Evolutionary conservation across 306 rosid genomes (phyloP).

Genomic region (Trifolium pratense): DNA sequence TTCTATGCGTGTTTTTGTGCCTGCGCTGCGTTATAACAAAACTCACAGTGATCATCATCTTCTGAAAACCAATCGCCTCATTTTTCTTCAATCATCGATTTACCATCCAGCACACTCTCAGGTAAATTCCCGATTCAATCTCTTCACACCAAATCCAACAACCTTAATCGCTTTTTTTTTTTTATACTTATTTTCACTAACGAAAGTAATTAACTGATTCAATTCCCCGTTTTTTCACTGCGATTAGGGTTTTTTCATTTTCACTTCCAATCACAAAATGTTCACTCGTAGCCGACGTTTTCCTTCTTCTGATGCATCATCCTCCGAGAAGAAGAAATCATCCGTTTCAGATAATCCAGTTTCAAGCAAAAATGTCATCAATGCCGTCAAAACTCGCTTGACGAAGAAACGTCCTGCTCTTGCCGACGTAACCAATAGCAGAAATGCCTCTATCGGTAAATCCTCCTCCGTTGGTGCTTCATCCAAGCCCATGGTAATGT

Average conservation of each 20-base stretch:
- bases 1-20: neutral
- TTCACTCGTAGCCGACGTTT: slow-evolving; percentile 41
- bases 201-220: slow-evolving; percentile 18
- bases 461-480: slow-evolving; percentile 23
- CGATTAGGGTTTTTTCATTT: slow-evolving; percentile 37
- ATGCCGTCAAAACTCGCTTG: slow-evolving; percentile 41
- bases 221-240: slow-evolving; percentile 36
- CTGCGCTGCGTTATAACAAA: neutral
- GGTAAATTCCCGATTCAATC: neutral
- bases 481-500: slow-evolving; percentile 54
- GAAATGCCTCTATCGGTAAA: slow-evolving; percentile 38
- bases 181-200: neutral
- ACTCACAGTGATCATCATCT: neutral
- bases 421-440: slow-evolving; percentile 52
- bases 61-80: slow-evolving; percentile 33
- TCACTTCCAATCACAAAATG: slow-evolving; percentile 35
- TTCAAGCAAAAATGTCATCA: slow-evolving; percentile 38
- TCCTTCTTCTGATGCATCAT: slow-evolving; percentile 32
- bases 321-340: slow-evolving; percentile 30
- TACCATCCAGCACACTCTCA: neutral
- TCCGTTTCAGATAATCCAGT: slow-evolving; percentile 29
- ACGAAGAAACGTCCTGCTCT: slow-evolving; percentile 64
- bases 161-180: neutral
- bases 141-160: neutral
- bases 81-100: slow-evolving; percentile 18